Evolutionary conservation across 768 basidiomycete genomes (phyloP), one percentile per base, ranked within the genome.

Genomic region (Tulasnella sp.): DNA sequence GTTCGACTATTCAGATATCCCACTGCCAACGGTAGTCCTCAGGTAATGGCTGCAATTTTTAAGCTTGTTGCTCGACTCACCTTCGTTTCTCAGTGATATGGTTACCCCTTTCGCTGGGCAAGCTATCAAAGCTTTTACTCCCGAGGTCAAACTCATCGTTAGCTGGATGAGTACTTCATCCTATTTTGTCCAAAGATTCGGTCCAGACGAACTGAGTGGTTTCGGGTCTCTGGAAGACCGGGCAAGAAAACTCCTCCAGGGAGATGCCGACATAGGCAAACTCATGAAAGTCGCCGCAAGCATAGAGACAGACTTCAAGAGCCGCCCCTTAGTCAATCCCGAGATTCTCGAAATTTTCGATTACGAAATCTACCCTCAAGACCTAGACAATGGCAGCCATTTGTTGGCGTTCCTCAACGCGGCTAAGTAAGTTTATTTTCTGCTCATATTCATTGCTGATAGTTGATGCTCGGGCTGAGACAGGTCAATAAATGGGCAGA

Each of bases 291-390:
- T 73, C 29, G 71, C 71, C 39, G 71, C 20, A 3, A 73, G 71
- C 26, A 35, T 44, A 23, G n/a, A n/a, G 29, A 5, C n/a, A 9
- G 39, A 37, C 26, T 73, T 73, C 37, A 73, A 26, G 23, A 37
- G 71, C 13, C 37, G 42, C 10, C 26, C 37, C 13, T 18, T 32
- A 29, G 39, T 37, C 11, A 39, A 73, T 48, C 26, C 39, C 15
- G 74, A 61, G 40, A 37, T 23, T 29, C 44, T 61, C 13, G 74
- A 75, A 48, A 48, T 40, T 13, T 75, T 44, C 46, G 74, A 75
- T 61, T 75, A 75, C 51, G 74, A 57, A 35, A 51, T 40, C n/a
- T n/a, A 40, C 39, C 39, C 44, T 29, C 44, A 48, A 29, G 74
- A 75, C 32, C 1, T 75, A 23, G 40, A 40, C 44, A 37, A 75